Percentiles rank a stretch among this genome's conserved stretches.
phyloP scores from a whole-genome alignment of 768 basidiomycete genomes.

The Leccinellum rugosiceps region DNA sequence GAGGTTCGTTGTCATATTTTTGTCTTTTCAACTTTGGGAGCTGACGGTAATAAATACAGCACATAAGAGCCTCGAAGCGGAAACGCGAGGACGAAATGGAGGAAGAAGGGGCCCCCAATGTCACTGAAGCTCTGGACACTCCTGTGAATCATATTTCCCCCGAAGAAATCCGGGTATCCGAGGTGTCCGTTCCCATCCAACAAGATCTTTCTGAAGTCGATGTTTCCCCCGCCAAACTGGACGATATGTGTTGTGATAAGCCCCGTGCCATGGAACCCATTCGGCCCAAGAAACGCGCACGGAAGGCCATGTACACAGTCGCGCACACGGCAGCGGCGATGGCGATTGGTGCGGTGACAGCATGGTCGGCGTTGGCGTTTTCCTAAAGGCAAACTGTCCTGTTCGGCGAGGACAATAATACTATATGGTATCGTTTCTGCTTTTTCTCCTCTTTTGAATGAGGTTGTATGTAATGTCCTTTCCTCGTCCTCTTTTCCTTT shows the following conservation, averaged over 20 bases:
- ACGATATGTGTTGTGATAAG: not conserved
- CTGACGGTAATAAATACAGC: slow-evolving; percentile 25
- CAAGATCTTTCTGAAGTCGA: not conserved
- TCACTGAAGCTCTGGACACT: not conserved
- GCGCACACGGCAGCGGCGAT: slow-evolving; percentile 61
- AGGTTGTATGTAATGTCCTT: slow-evolving; percentile 1
- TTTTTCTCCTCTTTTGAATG: not conserved
- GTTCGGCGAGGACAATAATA: not conserved
- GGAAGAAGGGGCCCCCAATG: slow-evolving; percentile 1
- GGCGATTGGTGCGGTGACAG: slow-evolving; percentile 63
- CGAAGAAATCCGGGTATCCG: not conserved
- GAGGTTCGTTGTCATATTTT: slow-evolving; percentile 24
- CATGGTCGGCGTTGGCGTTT: slow-evolving; percentile 75
- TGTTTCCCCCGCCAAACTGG: not conserved
- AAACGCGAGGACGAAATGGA: slow-evolving; percentile 52
- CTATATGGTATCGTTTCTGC: not conserved
- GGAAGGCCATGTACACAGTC: slow-evolving; percentile 37
- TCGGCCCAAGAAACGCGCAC: slow-evolving; percentile 42
- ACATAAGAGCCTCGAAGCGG: slow-evolving; percentile 52
- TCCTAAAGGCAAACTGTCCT: slow-evolving; percentile 31
- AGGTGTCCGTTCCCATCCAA: slow-evolving; percentile 3
- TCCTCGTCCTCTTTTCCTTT: not conserved
- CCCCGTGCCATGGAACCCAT: slow-evolving; percentile 13
- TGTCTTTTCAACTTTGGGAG: slow-evolving; percentile 12
- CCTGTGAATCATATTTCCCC: not conserved